These are phyloP conservation scores for Podila epigama DNA, from an alignment of 192 early-diverging fungal genomes.

Conservation along the genomic window DNA sequence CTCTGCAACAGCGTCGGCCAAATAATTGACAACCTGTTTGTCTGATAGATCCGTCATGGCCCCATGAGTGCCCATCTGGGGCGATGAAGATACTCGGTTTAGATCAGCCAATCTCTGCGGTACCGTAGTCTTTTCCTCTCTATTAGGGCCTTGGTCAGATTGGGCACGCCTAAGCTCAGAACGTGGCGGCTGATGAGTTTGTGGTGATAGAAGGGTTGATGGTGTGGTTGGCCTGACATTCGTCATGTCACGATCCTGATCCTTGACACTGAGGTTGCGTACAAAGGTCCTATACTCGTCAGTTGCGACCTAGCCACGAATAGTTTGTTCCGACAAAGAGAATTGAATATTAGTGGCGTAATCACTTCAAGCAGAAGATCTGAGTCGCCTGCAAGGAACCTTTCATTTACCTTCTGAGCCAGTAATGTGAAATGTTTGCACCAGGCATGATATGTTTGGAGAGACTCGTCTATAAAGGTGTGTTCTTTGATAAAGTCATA, in stretches of 20 bases:
- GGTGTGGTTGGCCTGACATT: background rate
- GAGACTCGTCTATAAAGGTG: slow-evolving; percentile 10
- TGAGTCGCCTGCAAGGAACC: background rate
- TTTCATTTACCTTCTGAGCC: slow-evolving; percentile 50
- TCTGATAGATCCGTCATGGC: background rate
- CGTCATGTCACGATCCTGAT: slow-evolving; percentile 5
- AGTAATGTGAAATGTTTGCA: slow-evolving; percentile 51
- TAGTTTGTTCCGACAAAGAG: no score
- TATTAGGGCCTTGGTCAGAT: background rate
- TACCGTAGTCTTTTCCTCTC: background rate
- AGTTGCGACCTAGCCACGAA: no score
- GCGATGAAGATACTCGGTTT: background rate
- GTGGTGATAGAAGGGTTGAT: no score
- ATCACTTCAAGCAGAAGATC: background rate
- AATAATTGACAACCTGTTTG: background rate
- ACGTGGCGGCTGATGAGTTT: background rate
- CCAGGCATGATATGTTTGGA: slow-evolving; percentile 37
- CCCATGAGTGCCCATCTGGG: background rate
- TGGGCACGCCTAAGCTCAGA: background rate
- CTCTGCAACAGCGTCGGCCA: slow-evolving; percentile 12
- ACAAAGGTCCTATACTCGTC: background rate
- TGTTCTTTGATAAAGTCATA: slow-evolving; percentile 12
- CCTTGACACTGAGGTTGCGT: background rate
- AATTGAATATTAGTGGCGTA: background rate
- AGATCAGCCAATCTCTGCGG: background rate